Conservation (phyloP, 2,329 filamentous ascomycete species). For the Ceratocystis ficicola region DNA sequence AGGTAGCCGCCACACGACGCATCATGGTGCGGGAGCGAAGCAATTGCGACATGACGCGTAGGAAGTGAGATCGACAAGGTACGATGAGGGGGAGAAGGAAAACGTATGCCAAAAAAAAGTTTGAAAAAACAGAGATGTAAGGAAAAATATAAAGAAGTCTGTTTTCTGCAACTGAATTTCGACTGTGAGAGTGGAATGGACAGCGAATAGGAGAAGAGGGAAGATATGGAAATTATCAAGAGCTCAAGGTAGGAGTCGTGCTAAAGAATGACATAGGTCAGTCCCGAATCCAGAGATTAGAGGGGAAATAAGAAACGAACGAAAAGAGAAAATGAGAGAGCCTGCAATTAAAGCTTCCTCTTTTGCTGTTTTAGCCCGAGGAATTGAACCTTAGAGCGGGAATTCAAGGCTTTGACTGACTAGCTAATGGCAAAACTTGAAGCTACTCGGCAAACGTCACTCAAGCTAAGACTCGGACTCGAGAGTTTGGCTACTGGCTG, state of each 20-base stretch:
- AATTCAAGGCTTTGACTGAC: slow-evolving; percentile 2
- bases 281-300: not conserved
- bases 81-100: not conserved
- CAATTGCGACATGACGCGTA: slow-evolving; percentile 17
- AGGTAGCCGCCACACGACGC: slow-evolving; percentile 36
- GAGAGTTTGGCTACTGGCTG: not conserved
- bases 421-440: not conserved
- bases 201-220: not conserved
- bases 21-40: slow-evolving; percentile 26
- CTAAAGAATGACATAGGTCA: slow-evolving; percentile 6
- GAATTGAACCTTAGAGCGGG: not conserved
- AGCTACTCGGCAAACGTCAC: not conserved
- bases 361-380: not conserved
- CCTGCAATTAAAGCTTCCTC: not conserved
- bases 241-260: not conserved
- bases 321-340: not conserved
- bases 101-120: not conserved
- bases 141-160: not conserved
- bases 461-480: not conserved
- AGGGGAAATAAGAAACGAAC: not conserved
- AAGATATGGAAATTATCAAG: not conserved
- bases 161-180: not conserved
- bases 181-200: not conserved
- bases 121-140: not conserved
- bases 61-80: not conserved